Percentiles rank a stretch among this genome's conserved stretches.
Evolutionary conservation across 108 stramenopile genomes (phyloP).

Genomic region (Discostella stelligeroides): DNA sequence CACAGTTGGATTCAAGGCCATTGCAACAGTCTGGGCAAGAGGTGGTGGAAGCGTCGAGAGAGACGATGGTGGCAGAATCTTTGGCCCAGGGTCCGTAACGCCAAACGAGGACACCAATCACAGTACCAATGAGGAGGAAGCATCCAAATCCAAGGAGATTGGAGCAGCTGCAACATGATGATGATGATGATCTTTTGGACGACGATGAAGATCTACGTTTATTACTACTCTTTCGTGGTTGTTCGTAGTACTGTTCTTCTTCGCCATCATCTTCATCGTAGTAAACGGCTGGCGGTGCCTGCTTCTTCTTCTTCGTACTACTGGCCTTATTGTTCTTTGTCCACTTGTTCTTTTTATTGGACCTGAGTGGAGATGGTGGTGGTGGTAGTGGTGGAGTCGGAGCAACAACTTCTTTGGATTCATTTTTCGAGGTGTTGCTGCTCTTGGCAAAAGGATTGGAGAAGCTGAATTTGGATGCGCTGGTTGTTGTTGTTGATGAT

Average conservation of each 20-base stretch:
- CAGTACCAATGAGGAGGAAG: constrained; percentile 7
- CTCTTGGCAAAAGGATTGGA: constrained; percentile 1
- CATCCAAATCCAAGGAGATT: background rate
- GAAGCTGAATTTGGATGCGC: constrained; percentile 8
- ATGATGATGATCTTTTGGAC: constrained; percentile 1
- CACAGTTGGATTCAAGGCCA: constrained; percentile 63
- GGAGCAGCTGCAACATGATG: constrained; percentile 16
- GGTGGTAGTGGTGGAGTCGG: background rate
- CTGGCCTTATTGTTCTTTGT: too few relatives aligned
- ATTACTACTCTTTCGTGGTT: background rate
- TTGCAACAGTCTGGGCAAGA: constrained; percentile 57
- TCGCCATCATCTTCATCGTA: constrained; percentile 6
- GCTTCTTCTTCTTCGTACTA: background rate
- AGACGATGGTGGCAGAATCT: background rate
- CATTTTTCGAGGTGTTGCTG: background rate
- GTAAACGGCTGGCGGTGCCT: background rate
- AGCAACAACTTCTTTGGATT: background rate
- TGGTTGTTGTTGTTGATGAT: background rate
- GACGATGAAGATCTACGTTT: background rate
- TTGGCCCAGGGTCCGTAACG: constrained; percentile 30
- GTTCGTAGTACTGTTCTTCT: background rate
- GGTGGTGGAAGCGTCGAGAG: background rate
- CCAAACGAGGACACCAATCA: constrained; percentile 6
- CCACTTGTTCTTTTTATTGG: background rate
- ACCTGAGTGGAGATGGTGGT: background rate